Evolutionary conservation across 2,329 filamentous ascomycete genomes (phyloP).

Genomic region (Cladosporium cucumerinum): DNA sequence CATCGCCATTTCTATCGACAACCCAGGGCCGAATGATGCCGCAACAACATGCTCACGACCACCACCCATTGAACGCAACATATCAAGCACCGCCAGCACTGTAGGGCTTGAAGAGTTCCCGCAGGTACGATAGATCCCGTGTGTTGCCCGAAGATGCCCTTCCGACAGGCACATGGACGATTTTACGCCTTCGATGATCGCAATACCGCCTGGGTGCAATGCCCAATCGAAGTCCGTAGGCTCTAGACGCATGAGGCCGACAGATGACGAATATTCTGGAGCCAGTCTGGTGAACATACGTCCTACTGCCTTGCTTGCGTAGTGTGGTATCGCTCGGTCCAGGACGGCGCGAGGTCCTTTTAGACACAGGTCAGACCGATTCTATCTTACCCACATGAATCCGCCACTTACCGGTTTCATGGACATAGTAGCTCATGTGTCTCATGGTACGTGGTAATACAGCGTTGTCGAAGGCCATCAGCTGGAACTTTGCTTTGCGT

Average conservation of each 20-base stretch:
- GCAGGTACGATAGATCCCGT: constrained; percentile 64
- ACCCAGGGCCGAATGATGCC: constrained; percentile 68
- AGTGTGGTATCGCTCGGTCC: constrained; percentile 27
- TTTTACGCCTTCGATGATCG: constrained; percentile 64
- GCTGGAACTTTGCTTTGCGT: constrained; percentile 33
- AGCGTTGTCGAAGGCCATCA: constrained; percentile 61
- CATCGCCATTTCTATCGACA: constrained; percentile 34
- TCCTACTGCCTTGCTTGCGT: constrained; percentile 5
- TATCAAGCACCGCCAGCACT: constrained; percentile 64
- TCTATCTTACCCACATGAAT: neutral
- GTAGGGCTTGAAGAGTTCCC: constrained; percentile 68
- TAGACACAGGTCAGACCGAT: neutral
- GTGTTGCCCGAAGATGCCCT: constrained; percentile 67
- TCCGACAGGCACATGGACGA: constrained; percentile 54
- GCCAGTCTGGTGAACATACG: constrained; percentile 14
- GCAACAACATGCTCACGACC: constrained; percentile 60
- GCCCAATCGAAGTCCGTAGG: constrained; percentile 64
- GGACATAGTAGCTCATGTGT: constrained; percentile 6
- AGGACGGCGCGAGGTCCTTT: constrained; percentile 17
- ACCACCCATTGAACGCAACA: constrained; percentile 44
- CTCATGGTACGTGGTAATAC: constrained; percentile 32
- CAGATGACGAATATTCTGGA: neutral
- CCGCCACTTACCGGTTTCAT: neutral
- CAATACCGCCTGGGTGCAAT: constrained; percentile 66
- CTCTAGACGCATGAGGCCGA: neutral